A percentile compares a stretch with the other conserved stretches of the same genome.
These are phyloP conservation scores for Pseudohalonectria lignicola DNA, from an alignment of 2,329 filamentous ascomycete genomes.

Conservation along the genomic window DNA sequence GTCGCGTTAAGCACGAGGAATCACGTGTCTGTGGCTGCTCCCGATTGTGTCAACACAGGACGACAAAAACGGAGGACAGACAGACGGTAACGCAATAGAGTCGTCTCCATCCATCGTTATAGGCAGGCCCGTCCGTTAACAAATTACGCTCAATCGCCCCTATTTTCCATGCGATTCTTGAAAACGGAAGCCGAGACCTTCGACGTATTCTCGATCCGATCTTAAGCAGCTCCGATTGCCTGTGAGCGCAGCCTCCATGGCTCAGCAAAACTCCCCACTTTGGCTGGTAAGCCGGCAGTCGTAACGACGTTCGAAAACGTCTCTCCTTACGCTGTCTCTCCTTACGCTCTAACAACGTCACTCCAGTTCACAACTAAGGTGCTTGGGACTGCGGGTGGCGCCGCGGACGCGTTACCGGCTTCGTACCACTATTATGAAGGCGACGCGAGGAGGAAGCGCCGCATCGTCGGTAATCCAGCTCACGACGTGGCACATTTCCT, in stretches of 20 bases:
- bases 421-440: slow-evolving; percentile 6
- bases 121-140: slow-evolving; percentile 5
- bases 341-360: slow-evolving; percentile 3
- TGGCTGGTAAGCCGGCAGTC: slow-evolving; percentile 4
- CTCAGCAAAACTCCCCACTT: too few relatives aligned
- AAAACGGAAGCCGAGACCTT: background rate
- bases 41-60: slow-evolving; percentile 3
- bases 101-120: slow-evolving; percentile 2
- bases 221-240: background rate
- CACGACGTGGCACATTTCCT: slow-evolving; percentile 1
- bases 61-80: slow-evolving; percentile 1
- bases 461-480: slow-evolving; percentile 1
- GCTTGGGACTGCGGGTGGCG: slow-evolving; percentile 2
- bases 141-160: too few relatives aligned
- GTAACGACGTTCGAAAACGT: slow-evolving; percentile 1
- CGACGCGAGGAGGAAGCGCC: slow-evolving; percentile 2
- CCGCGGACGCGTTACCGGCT: slow-evolving; percentile 6
- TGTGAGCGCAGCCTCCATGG: slow-evolving; percentile 1
- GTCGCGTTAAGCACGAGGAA: background rate
- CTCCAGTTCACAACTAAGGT: slow-evolving; percentile 5
- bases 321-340: too few relatives aligned
- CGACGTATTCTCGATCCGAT: background rate
- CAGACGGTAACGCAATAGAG: slow-evolving; percentile 2
- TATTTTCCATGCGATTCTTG: too few relatives aligned
- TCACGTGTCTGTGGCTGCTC: slow-evolving; percentile 2